Evolutionary conservation across 2,329 filamentous ascomycete genomes (phyloP), one percentile per base, ranked within the genome.

Genomic region (Parafenestella ontariensis): DNA sequence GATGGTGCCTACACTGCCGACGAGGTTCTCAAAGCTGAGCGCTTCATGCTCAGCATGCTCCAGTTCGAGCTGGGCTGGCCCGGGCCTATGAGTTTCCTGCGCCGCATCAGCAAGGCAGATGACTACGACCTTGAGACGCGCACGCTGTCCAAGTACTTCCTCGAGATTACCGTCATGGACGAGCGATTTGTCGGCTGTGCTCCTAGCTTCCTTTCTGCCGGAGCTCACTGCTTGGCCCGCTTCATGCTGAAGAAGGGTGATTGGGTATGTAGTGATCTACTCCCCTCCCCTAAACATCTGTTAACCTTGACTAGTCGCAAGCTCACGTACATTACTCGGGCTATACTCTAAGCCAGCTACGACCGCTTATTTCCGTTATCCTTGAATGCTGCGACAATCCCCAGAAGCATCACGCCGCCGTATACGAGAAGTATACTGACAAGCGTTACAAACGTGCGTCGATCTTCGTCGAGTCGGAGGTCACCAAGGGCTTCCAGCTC

Each of bases 51-150:
- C 46, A 96, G 87, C 77, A 96, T 97, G 89, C 86, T 99, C 49
- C 86, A 92, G 68, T 99, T 96, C 72, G 92, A 97, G 78, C 86
- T 99, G 49, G 95, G 95, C 47, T 98, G 92, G 89, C 95, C 95
- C n/a, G 95, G 95, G 39, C 95, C 95, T 1, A 97, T 99, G 94
- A 97, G 92, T 80, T 99, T 99, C 78, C 83, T 99, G 58, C 87
- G 95, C 56, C 88, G 94, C 52, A 95, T 98, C 77, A 98, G 94
- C 87, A 98, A 98, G 81, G 95, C 95, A 13, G 95, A 99, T 73
- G 92, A 97, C 72, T 99, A 98, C 72, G 93, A 99, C 71, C 82
- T 96, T 42, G 94, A 99, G 78, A 97, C 94, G 10, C 87, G 95
- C 33, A 98, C 95, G 5, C 81, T 99, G 49, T 92, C 95, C 66